Conservation (phyloP, 208 protist genomes). For the Crithidia mellificae region DNA sequence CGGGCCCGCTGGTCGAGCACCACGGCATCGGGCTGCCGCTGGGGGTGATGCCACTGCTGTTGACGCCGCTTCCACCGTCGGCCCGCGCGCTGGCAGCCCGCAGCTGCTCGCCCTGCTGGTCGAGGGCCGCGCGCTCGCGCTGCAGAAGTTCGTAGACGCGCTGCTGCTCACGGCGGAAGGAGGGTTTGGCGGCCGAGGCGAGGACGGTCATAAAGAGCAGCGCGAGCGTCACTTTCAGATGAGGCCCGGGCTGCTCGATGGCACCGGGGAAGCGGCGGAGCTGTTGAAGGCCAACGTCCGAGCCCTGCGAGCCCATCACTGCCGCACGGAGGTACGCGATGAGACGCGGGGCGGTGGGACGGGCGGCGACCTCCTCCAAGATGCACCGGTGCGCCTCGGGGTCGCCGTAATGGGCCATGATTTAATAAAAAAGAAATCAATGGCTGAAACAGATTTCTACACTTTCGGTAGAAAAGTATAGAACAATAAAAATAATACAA, state of each 20-base stretch:
- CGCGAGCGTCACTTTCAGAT: slow-evolving; percentile 22
- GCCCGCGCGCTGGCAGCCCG: no score
- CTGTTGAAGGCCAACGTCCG: slow-evolving; percentile 18
- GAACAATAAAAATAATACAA: no score
- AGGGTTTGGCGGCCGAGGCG: slow-evolving; percentile 17
- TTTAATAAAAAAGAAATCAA: background rate
- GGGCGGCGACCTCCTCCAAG: slow-evolving; percentile 31
- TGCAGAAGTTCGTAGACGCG: slow-evolving; percentile 16
- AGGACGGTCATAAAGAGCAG: slow-evolving; percentile 29
- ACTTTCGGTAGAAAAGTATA: no score
- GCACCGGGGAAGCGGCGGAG: slow-evolving; percentile 14
- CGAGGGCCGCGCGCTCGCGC: slow-evolving; percentile 8
- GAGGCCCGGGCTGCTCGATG: slow-evolving; percentile 1
- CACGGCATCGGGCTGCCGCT: slow-evolving; percentile 2
- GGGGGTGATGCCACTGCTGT: background rate
- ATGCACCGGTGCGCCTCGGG: slow-evolving; percentile 39
- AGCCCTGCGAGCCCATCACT: slow-evolving; percentile 33
- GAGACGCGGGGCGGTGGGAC: slow-evolving; percentile 13
- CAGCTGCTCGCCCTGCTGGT: slow-evolving; percentile 20
- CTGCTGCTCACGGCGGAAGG: slow-evolving; percentile 25
- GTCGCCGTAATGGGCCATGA: slow-evolving; percentile 45
- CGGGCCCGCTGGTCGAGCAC: background rate
- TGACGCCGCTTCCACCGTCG: background rate
- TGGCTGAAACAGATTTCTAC: no score
- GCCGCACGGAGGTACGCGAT: slow-evolving; percentile 33